Evolutionary conservation across 345 rosid genomes (phyloP).

Genomic region (Gossypium arboreum): DNA sequence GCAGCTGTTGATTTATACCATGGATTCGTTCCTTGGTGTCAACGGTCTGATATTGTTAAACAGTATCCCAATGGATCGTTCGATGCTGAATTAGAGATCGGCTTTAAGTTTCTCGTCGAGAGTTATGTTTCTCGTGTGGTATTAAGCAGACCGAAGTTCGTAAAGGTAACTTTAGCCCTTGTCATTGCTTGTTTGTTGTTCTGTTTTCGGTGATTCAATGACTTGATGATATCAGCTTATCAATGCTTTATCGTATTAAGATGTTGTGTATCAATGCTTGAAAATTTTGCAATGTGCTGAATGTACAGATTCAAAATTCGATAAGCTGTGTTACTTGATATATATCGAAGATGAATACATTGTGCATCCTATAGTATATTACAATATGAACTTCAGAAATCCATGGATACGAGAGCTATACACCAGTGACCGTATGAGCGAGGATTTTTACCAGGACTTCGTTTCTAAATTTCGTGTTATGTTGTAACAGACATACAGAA

Average conservation of each 20-base stretch:
- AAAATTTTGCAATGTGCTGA: background rate
- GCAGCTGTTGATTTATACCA: conserved; percentile 94
- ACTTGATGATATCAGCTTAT: background rate
- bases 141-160: conserved; percentile 52
- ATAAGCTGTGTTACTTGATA: background rate
- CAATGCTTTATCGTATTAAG: background rate
- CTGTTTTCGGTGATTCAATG: background rate
- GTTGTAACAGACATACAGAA: background rate
- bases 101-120: conserved; percentile 91
- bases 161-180: conserved; percentile 47
- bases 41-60: conserved; percentile 79
- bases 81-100: conserved; percentile 93
- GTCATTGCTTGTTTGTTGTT: background rate
- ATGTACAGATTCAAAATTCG: background rate
- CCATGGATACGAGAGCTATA: background rate
- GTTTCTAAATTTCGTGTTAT: background rate
- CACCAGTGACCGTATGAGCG: background rate
- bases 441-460: background rate
- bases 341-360: background rate
- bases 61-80: conserved; percentile 80
- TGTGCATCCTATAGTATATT: background rate
- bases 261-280: background rate
- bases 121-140: conserved; percentile 86
- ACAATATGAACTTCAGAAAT: background rate
- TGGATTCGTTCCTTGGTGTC: conserved; percentile 98